Evolutionary conservation across 2,329 filamentous ascomycete species (phyloP).

Genomic region (Hymenoscyphus linearis): DNA sequence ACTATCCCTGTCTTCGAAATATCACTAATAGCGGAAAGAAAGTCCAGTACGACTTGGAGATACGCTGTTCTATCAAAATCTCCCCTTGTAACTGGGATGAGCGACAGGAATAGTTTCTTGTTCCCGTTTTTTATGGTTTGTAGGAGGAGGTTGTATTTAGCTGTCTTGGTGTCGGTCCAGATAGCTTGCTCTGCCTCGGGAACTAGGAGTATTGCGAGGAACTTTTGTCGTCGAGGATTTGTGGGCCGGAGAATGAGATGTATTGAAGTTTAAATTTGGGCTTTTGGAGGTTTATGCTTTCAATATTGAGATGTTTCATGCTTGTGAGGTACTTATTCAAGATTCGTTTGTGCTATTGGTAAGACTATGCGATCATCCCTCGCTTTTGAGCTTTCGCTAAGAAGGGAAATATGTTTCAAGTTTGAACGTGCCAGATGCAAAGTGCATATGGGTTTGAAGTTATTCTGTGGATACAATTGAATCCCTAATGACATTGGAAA

Average conservation of each 20-base stretch:
- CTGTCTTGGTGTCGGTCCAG: background rate
- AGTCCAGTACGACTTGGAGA: background rate
- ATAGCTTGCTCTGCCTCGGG: background rate
- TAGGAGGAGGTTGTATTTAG: background rate
- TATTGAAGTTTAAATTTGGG: background rate
- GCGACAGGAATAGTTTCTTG: too few relatives aligned
- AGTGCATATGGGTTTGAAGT: too few relatives aligned
- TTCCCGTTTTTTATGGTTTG: background rate
- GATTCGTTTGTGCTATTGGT: too few relatives aligned
- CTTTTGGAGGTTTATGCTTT: background rate
- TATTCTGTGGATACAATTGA: too few relatives aligned
- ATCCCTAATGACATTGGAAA: too few relatives aligned
- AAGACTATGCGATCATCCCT: too few relatives aligned
- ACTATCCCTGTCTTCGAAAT: background rate
- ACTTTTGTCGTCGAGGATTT: background rate
- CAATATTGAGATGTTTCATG: background rate
- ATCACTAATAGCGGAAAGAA: background rate
- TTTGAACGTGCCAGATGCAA: too few relatives aligned
- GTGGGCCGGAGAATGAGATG: background rate
- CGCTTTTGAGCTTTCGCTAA: too few relatives aligned
- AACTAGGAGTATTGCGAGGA: background rate
- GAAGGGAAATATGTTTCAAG: too few relatives aligned
- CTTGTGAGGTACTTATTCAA: too few relatives aligned
- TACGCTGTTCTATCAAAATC: background rate
- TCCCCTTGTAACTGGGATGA: too few relatives aligned